These are phyloP conservation scores for Nakazawaea holstii DNA, from an alignment of 805 yeast genomes.

Conservation along the genomic window DNA sequence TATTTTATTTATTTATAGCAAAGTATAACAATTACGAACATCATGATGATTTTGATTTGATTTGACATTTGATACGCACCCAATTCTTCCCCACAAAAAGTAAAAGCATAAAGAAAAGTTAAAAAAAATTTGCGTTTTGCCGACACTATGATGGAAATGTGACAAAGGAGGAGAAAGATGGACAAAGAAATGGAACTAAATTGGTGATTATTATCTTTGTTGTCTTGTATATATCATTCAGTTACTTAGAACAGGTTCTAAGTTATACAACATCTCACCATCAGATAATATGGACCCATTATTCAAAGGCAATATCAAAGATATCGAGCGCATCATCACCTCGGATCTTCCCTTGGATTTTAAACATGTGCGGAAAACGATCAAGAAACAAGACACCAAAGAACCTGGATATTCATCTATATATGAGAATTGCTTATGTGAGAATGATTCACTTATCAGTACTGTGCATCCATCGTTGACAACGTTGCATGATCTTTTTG, in stretches of 20 bases:
- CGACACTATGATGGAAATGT: not conserved
- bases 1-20: too few relatives aligned
- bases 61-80: not conserved
- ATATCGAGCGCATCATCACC: not conserved
- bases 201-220: too few relatives aligned
- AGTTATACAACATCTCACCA: too few relatives aligned
- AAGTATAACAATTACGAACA: too few relatives aligned
- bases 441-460: not conserved
- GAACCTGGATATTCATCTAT: conserved; percentile 4
- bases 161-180: not conserved
- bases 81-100: not conserved
- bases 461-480: conserved; percentile 32
- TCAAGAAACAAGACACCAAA: not conserved
- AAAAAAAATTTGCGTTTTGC: not conserved
- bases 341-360: not conserved
- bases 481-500: conserved; percentile 42
- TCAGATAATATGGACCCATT: too few relatives aligned
- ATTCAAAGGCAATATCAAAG: not conserved
- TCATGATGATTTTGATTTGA: too few relatives aligned
- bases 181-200: too few relatives aligned
- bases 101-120: too few relatives aligned
- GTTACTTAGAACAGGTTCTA: too few relatives aligned
- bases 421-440: not conserved
- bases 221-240: too few relatives aligned
- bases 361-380: not conserved